Evolutionary conservation across 176 grass and related monocot species (phyloP).

Genomic region (Secale cereale): DNA sequence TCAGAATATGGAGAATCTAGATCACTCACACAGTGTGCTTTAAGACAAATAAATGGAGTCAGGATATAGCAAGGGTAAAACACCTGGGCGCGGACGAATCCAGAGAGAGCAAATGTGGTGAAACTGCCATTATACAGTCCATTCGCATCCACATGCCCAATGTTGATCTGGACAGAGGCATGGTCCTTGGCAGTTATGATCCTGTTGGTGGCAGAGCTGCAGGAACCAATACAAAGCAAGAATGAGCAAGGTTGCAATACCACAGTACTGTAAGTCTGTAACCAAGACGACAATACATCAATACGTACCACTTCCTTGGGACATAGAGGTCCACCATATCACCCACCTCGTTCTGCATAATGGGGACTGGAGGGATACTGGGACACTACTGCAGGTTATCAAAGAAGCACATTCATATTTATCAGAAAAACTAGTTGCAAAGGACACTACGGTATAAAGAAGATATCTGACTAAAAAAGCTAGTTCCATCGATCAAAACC

Average conservation of each 20-base stretch:
- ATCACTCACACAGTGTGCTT: not conserved
- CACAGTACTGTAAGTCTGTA: not conserved
- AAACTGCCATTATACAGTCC: conserved; percentile 56
- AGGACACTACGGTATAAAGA: not conserved
- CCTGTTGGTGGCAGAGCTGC: conserved; percentile 67
- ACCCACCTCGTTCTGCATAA: conserved; percentile 73
- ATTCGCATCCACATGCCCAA: conserved; percentile 70
- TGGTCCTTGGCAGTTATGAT: conserved; percentile 64
- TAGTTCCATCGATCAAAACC: not conserved
- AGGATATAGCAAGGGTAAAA: not conserved
- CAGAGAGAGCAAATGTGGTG: conserved; percentile 62
- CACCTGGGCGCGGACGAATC: conserved; percentile 68
- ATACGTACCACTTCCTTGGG: conserved; percentile 47
- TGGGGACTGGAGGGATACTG: not conserved
- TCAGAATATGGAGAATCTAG: not conserved
- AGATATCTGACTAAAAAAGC: not conserved
- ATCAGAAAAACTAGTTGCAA: not conserved
- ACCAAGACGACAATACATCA: not conserved
- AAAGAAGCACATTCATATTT: not conserved
- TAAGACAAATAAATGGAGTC: not conserved
- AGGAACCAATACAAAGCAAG: conserved; percentile 13
- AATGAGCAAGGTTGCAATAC: not conserved
- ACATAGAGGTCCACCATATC: conserved; percentile 71
- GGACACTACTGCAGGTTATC: not conserved
- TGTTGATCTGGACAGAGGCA: conserved; percentile 72